phyloP scores from a whole-genome alignment of 257 asterid genomes.

The Scutellaria galericulata region DNA sequence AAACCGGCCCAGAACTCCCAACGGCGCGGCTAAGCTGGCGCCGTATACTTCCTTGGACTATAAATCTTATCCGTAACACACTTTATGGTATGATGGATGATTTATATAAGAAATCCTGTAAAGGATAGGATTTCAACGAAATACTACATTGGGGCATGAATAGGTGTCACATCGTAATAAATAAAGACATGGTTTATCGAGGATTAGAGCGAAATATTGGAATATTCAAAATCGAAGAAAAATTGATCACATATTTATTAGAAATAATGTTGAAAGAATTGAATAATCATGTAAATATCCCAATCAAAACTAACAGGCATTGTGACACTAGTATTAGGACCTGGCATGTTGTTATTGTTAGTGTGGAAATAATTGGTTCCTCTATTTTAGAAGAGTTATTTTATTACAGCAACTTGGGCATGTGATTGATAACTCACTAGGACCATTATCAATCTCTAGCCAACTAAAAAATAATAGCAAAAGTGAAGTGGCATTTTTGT shows the following conservation, averaged over 20 bases:
- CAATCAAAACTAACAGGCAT: constrained; percentile 7
- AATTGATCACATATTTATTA: not conserved
- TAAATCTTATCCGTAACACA: no score
- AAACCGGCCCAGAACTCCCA: no score
- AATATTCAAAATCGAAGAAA: not conserved
- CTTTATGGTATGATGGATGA: not conserved
- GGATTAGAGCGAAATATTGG: not conserved
- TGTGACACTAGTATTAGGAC: constrained; percentile 29
- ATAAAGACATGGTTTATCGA: not conserved
- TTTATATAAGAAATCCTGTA: not conserved
- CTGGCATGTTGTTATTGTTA: constrained; percentile 27
- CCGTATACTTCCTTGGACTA: no score
- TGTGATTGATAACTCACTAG: constrained; percentile 50
- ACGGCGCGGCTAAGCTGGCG: no score
- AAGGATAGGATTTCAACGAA: not conserved
- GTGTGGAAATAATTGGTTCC: constrained; percentile 37
- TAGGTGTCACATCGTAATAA: not conserved
- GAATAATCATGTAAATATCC: not conserved
- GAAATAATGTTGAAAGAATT: constrained; percentile 7
- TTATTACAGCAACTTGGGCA: constrained; percentile 47
- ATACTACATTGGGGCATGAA: not conserved
- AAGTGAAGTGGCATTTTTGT: constrained; percentile 66
- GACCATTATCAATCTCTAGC: constrained; percentile 45
- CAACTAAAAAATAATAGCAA: constrained; percentile 48
- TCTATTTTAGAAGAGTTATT: constrained; percentile 30